phyloP scores from a whole-genome alignment of 768 basidiomycete genomes.

The Amanita phalloides region DNA sequence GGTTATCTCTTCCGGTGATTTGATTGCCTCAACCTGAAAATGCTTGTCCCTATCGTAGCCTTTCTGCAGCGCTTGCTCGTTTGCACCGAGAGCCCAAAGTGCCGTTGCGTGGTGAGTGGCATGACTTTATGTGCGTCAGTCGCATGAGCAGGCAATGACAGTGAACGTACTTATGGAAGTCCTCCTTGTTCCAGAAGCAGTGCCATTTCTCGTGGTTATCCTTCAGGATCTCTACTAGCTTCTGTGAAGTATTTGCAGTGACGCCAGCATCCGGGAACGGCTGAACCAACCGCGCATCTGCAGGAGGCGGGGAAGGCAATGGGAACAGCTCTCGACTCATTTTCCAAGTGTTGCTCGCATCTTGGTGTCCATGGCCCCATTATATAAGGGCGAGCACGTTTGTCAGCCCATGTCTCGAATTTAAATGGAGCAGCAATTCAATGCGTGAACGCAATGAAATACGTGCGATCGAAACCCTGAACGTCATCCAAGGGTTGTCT shows the following conservation, averaged over 20 bases:
- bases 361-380: background rate
- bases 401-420: background rate
- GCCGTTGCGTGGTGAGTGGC: slow-evolving; percentile 16
- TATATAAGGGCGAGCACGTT: background rate
- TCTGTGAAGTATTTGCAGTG: slow-evolving; percentile 15
- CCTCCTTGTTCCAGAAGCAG: slow-evolving; percentile 32
- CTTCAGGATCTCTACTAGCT: slow-evolving; percentile 23
- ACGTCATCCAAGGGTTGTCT: too few species aligned
- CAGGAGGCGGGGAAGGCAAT: background rate
- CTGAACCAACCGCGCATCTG: background rate
- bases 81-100: slow-evolving; percentile 19
- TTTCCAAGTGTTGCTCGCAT: background rate
- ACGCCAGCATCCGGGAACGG: slow-evolving; percentile 14
- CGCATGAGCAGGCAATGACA: too few species aligned
- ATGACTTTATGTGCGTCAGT: slow-evolving; percentile 12
- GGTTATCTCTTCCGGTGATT: slow-evolving; percentile 34
- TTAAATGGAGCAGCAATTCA: background rate
- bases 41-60: slow-evolving; percentile 24
- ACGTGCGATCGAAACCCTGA: too few species aligned
- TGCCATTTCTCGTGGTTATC: slow-evolving; percentile 40
- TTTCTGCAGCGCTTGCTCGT: slow-evolving; percentile 22
- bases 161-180: slow-evolving; percentile 38
- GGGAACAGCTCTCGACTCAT: background rate
- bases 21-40: slow-evolving; percentile 25
- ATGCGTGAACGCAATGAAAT: too few species aligned